Evolutionary conservation across 257 asterid species (phyloP), one percentile per base, ranked within the genome.

Genomic region (Penstemon barbatus): DNA sequence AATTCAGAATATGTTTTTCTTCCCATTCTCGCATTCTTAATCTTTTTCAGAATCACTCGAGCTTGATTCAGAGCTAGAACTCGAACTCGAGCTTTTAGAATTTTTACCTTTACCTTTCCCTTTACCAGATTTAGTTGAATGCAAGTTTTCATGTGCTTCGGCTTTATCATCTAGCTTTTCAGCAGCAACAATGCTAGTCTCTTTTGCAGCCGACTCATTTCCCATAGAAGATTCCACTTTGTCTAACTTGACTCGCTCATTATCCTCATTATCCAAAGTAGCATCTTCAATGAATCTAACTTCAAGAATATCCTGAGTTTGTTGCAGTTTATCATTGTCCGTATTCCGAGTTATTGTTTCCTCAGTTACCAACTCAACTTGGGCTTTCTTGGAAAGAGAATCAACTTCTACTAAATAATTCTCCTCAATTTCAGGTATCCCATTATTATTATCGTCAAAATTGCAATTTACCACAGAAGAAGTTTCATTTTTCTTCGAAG

Each of bases 11-110:
- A 51, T 41, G 18, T 52, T 33, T 7, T 66, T 71, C 43, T 61
- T 39, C 51, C 58, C 42, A 7, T 63, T 49, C 52, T 40, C 2
- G 49, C 56, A 33, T 54, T 61, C 72, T 81, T 63, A 86, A 18
- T 87, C 90, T 71, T 39, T 75, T 12, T 74, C 84, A 36, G 92
- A 85, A 65, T 84, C 89, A 43, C 89, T 83, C 33, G 88, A 88
- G 68, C 90, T 83, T 15, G 90, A 85, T 4, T 77, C 78, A 6
- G 94, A 86, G 79, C 89, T 86, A 0, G 85, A 80, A 25, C 86
- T 84, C 2, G 95, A 85, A 49, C 85, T 85, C 10, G 86, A 71
- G 75, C 81, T 81, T 71, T 40, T 71, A 11, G 82, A 82, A 60
- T 45, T 52, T 56, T 61, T 72, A 71, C 33, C 33, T 42, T 61